Conservation (phyloP, 257 asterid species). For the Solanum chmielewskii region DNA sequence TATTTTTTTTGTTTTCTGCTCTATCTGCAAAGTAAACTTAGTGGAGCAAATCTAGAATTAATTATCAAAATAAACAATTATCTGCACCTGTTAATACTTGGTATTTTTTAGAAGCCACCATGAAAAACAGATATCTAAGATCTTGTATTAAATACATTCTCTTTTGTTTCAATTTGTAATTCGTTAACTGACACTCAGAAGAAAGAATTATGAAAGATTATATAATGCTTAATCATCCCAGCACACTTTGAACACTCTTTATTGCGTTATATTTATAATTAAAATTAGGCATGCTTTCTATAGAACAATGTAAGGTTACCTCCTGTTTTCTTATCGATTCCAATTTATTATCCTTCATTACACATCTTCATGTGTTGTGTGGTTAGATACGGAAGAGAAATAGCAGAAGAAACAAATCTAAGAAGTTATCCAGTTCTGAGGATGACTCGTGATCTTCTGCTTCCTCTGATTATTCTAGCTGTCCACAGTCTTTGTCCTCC, state of each 20-base stretch:
- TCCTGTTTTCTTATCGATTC: neutral
- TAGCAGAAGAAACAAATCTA: constrained; percentile 36
- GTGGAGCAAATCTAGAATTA: neutral
- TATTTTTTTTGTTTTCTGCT: neutral
- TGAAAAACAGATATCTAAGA: neutral
- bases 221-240: too few relatives aligned
- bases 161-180: neutral
- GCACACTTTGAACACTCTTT: too few relatives aligned
- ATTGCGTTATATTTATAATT: neutral
- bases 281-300: neutral
- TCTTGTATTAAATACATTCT: neutral
- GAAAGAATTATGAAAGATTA: too few relatives aligned
- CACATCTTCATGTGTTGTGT: neutral
- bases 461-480: constrained; percentile 41
- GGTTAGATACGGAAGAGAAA: constrained; percentile 39
- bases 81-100: neutral
- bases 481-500: constrained; percentile 40
- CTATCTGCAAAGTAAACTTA: neutral
- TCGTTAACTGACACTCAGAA: too few relatives aligned
- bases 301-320: neutral
- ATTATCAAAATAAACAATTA: neutral
- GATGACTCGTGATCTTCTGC: constrained; percentile 24
- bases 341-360: neutral
- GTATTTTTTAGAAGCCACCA: neutral
- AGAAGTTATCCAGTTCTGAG: constrained; percentile 30